Evolutionary conservation across 129 eudicot genomes (phyloP).

Genomic region (Tagetes erecta): DNA sequence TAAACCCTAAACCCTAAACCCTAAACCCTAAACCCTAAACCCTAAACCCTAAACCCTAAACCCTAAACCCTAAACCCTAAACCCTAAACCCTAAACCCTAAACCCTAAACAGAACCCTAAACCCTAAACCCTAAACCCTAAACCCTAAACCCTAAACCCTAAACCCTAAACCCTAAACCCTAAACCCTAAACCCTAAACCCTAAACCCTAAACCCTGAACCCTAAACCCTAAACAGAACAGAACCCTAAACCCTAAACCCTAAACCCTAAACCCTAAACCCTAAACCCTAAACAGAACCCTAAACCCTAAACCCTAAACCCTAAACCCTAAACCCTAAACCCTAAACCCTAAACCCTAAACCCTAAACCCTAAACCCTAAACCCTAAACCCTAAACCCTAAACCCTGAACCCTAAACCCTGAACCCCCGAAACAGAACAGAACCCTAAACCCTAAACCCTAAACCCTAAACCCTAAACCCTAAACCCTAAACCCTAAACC

Average conservation of each 20-base stretch:
- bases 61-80: not conserved
- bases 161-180: constrained; percentile 9
- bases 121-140: not conserved
- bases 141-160: too few species aligned
- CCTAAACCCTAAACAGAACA: constrained; percentile 1
- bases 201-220: constrained; percentile 1
- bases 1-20: not conserved
- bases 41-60: too few species aligned
- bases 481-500: not conserved
- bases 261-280: not conserved
- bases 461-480: constrained; percentile 7
- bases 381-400: too few species aligned
- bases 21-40: too few species aligned
- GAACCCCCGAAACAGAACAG: too few species aligned
- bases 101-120: not conserved
- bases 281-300: not conserved
- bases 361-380: not conserved
- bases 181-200: too few species aligned
- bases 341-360: not conserved
- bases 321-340: not conserved
- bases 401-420: not conserved
- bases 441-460: constrained; percentile 9
- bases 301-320: not conserved
- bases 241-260: too few species aligned
- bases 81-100: not conserved